These are phyloP conservation scores for Bullera alba DNA, from an alignment of 768 basidiomycete genomes.

Conservation along the genomic window DNA sequence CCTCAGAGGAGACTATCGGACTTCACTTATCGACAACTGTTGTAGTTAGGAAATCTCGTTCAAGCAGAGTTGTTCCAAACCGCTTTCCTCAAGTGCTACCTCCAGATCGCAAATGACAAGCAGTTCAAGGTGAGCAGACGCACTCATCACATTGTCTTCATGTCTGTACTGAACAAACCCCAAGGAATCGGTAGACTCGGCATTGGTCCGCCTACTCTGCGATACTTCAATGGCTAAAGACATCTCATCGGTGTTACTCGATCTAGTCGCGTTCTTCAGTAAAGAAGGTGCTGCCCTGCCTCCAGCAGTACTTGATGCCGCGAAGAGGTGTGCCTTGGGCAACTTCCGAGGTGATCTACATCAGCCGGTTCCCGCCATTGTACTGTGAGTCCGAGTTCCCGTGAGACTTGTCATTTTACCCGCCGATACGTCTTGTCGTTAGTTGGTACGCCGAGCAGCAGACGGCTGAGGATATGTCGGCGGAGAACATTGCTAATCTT, in stretches of 20 bases:
- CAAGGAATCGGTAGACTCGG: constrained; percentile 20
- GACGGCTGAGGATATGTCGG: constrained; percentile 13
- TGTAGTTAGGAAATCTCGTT: constrained; percentile 29
- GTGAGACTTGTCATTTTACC: neutral
- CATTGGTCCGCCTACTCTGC: constrained; percentile 13
- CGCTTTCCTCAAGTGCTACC: constrained; percentile 34
- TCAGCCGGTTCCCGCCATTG: constrained; percentile 22
- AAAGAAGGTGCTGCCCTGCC: constrained; percentile 23
- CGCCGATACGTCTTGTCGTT: neutral
- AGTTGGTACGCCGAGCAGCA: constrained; percentile 36
- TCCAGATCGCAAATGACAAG: constrained; percentile 20
- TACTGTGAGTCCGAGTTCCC: constrained; percentile 13
- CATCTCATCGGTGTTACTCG: constrained; percentile 20
- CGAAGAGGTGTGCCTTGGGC: constrained; percentile 22
- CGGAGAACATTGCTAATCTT: constrained; percentile 25
- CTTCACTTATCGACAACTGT: constrained; percentile 4
- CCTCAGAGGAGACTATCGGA: neutral
- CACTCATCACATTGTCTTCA: neutral
- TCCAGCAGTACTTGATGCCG: constrained; percentile 17
- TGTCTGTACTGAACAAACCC: neutral
- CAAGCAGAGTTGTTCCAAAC: constrained; percentile 38
- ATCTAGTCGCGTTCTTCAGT: constrained; percentile 30
- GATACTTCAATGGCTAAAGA: constrained; percentile 16
- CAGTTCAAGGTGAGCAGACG: constrained; percentile 20
- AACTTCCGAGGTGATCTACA: constrained; percentile 25